phyloP scores from a whole-genome alignment of 371 early-diverging fungal species.

The Syncephalis fuscata region DNA sequence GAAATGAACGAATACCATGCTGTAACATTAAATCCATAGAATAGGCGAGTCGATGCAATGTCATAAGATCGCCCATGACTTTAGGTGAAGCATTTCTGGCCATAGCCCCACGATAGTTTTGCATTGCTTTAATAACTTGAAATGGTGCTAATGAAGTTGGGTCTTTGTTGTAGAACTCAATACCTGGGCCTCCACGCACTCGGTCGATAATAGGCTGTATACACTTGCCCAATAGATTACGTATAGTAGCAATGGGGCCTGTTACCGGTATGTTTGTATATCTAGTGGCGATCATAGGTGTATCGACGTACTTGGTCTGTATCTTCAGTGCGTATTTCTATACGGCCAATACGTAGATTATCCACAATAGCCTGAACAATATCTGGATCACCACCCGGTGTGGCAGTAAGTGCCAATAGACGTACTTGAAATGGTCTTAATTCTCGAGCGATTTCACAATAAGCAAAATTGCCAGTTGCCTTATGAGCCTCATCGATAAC shows the following conservation, averaged over 20 bases:
- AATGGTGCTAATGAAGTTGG: constrained; percentile 22
- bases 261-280: constrained; percentile 37
- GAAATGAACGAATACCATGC: constrained; percentile 44
- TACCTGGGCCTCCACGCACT: constrained; percentile 21
- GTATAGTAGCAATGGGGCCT: constrained; percentile 31
- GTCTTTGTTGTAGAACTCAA: constrained; percentile 15
- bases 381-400: constrained; percentile 61
- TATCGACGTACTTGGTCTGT: constrained; percentile 65
- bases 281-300: constrained; percentile 49
- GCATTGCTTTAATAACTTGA: constrained; percentile 21
- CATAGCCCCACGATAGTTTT: constrained; percentile 12
- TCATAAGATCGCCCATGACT: constrained; percentile 20
- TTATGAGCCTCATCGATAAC: constrained; percentile 92
- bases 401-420: constrained; percentile 79
- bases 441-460: constrained; percentile 43
- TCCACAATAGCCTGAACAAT: constrained; percentile 63
- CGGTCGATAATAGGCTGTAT: constrained; percentile 24
- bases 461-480: constrained; percentile 74
- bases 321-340: constrained; percentile 83
- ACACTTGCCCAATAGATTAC: constrained; percentile 12
- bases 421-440: constrained; percentile 44
- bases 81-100: constrained; percentile 10
- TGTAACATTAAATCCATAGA: constrained; percentile 30
- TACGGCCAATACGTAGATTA: constrained; percentile 55
- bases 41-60: constrained; percentile 21